Percentiles rank a stretch among this genome's conserved stretches.
Evolutionary conservation across 768 basidiomycete species (phyloP).

Genomic region (Russula virescens): DNA sequence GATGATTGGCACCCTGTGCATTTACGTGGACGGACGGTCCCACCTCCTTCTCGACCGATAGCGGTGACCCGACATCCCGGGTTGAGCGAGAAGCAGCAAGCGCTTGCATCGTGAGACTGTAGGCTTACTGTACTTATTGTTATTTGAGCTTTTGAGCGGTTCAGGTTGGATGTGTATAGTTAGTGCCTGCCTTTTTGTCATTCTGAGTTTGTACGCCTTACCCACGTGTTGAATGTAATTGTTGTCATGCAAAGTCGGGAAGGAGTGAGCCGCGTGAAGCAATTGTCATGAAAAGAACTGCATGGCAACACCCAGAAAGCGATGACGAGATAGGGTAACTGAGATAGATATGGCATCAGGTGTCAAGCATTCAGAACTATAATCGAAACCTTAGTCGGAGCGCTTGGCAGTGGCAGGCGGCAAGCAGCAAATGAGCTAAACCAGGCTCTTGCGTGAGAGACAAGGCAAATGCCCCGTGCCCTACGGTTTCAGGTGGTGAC

Average conservation of each 20-base stretch:
- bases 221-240: slow-evolving; percentile 19
- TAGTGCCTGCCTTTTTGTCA: slow-evolving; percentile 19
- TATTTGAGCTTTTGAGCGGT: slow-evolving; percentile 1
- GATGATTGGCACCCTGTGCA: slow-evolving; percentile 16
- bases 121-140: slow-evolving; percentile 15
- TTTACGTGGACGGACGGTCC: slow-evolving; percentile 11
- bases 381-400: background rate
- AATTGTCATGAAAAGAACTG: background rate
- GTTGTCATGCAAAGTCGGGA: background rate
- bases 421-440: background rate
- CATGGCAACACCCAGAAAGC: background rate
- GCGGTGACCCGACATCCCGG: background rate
- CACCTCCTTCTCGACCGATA: slow-evolving; percentile 2
- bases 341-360: background rate
- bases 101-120: slow-evolving; percentile 1
- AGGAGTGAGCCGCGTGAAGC: background rate
- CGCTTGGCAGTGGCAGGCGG: background rate
- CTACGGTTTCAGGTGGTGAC: background rate
- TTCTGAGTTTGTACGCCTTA: slow-evolving; percentile 15
- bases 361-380: background rate
- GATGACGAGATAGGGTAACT: background rate
- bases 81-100: slow-evolving; percentile 5
- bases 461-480: background rate
- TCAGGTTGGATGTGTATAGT: slow-evolving; percentile 4
- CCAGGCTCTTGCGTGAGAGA: background rate